These are phyloP conservation scores for Diaporthe sp. DNA, from an alignment of 2,329 filamentous ascomycete species.

Conservation along the genomic window DNA sequence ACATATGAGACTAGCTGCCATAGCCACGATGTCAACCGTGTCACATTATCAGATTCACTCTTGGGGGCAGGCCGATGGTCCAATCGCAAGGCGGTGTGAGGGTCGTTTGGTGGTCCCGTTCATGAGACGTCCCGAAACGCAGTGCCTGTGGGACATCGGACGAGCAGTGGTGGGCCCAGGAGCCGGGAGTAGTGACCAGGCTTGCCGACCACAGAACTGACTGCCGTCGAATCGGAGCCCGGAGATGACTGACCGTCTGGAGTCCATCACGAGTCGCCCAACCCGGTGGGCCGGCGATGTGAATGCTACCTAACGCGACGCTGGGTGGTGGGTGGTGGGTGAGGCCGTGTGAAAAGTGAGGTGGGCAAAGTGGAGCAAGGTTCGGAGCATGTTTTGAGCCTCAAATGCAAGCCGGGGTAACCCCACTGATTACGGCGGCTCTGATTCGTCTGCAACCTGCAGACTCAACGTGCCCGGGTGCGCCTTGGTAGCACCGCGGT, in stretches of 20 bases:
- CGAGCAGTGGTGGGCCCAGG: not conserved
- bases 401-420: not conserved
- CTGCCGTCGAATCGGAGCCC: not conserved
- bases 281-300: not conserved
- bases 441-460: not conserved
- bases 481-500: not conserved
- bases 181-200: not conserved
- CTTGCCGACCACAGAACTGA: not conserved
- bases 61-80: conserved; percentile 9
- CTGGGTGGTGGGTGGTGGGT: not conserved
- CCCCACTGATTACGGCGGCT: not conserved
- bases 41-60: conserved; percentile 17
- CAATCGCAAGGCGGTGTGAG: conserved; percentile 3
- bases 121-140: conserved; percentile 21
- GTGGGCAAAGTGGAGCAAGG: not conserved
- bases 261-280: not conserved
- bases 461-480: not conserved
- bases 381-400: conserved; percentile 10
- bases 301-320: conserved; percentile 13
- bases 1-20: conserved; percentile 13
- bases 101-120: not conserved
- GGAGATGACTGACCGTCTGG: not conserved
- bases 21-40: conserved; percentile 2
- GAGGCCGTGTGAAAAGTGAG: not conserved
- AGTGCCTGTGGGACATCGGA: conserved; percentile 10